A percentile compares a stretch with the other conserved stretches of the same genome.
Evolutionary conservation across 1,284 basidiomycete species (phyloP).

Genomic region (Heterobasidion occidentale): DNA sequence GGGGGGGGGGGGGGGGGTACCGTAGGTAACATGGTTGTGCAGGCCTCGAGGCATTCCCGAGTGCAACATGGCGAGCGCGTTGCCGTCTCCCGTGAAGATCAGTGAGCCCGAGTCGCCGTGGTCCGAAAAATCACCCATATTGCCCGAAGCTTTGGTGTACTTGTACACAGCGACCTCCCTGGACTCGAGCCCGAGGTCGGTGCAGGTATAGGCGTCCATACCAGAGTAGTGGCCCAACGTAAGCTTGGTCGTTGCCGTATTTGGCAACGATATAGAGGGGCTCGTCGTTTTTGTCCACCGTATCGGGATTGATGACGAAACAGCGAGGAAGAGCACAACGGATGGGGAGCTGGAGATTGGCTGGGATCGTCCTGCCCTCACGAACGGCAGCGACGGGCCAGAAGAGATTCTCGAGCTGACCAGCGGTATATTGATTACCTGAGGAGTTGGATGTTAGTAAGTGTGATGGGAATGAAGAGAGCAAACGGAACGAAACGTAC

Average conservation of each 20-base stretch:
- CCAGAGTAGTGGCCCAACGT: slow-evolving; percentile 16
- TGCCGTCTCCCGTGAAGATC: slow-evolving; percentile 15
- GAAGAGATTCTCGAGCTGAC: slow-evolving; percentile 19
- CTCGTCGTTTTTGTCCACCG: slow-evolving; percentile 23
- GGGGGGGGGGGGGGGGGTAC: no score
- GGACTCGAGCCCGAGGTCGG: slow-evolving; percentile 13
- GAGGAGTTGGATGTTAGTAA: slow-evolving; percentile 18
- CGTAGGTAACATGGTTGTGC: slow-evolving; percentile 17
- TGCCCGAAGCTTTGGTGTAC: slow-evolving; percentile 4
- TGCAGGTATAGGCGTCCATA: slow-evolving; percentile 12
- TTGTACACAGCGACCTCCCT: slow-evolving; percentile 13
- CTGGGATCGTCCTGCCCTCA: slow-evolving; percentile 25
- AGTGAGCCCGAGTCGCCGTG: slow-evolving; percentile 17
- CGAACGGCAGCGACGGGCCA: slow-evolving; percentile 13
- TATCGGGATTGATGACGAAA: slow-evolving; percentile 18
- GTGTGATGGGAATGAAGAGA: slow-evolving; percentile 14
- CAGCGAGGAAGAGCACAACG: slow-evolving; percentile 16
- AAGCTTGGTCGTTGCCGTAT: slow-evolving; percentile 14
- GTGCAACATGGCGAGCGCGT: slow-evolving; percentile 14
- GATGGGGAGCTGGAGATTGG: slow-evolving; percentile 22
- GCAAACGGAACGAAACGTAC: slow-evolving; percentile 5
- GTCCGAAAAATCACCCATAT: slow-evolving; percentile 12
- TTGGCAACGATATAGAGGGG: slow-evolving; percentile 19
- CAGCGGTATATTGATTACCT: slow-evolving; percentile 18
- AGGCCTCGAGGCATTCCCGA: slow-evolving; percentile 14